Percentiles rank a stretch among this genome's conserved stretches.
Conservation (phyloP, 441 rosid genomes). For the Rhodomyrtus psidioides region DNA sequence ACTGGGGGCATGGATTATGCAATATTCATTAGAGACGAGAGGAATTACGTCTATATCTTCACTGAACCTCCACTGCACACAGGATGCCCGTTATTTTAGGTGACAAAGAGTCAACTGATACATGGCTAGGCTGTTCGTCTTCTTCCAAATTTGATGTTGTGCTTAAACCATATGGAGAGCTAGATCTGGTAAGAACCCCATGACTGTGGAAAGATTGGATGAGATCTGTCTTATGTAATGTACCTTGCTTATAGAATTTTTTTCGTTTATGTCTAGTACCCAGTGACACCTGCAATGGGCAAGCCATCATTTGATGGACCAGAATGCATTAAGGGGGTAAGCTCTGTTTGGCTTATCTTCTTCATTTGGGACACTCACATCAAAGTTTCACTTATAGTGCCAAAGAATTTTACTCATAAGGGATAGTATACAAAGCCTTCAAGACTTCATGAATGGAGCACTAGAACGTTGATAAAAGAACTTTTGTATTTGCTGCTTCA, state of each 20-base stretch:
- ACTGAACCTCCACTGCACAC: too few species aligned
- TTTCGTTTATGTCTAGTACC: slow-evolving; percentile 72
- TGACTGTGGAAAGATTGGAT: too few species aligned
- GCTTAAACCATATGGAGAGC: too few species aligned
- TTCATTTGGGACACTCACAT: neutral
- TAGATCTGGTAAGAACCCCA: too few species aligned
- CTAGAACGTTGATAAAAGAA: neutral
- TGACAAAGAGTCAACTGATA: too few species aligned
- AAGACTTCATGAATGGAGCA: neutral
- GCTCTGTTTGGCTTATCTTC: neutral
- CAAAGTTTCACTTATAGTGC: neutral
- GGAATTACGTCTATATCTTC: neutral
- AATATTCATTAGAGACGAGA: neutral
- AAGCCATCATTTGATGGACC: slow-evolving; percentile 70
- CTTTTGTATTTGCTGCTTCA: neutral
- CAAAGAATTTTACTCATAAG: neutral
- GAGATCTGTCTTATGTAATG: too few species aligned
- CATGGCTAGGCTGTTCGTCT: too few species aligned
- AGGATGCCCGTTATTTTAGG: too few species aligned
- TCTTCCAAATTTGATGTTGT: too few species aligned
- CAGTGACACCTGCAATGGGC: slow-evolving; percentile 77
- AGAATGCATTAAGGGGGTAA: slow-evolving; percentile 71
- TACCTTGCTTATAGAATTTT: too few species aligned
- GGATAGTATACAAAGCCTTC: neutral
- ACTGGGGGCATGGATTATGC: neutral